phyloP scores from a whole-genome alignment of 129 eudicot genomes.

The Lactuca saligna region DNA sequence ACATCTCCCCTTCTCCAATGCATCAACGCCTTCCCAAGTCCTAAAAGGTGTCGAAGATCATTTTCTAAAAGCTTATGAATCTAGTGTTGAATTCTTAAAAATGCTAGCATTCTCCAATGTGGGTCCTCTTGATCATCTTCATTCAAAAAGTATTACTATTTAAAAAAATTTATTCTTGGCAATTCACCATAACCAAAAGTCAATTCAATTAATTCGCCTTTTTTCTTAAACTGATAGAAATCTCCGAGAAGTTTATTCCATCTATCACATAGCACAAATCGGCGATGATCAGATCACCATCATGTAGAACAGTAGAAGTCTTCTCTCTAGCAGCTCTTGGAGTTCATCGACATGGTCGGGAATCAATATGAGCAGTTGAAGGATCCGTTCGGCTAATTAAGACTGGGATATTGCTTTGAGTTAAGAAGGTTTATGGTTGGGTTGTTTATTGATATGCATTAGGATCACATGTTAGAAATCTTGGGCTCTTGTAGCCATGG shows the following conservation, averaged over 20 bases:
- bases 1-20: no score
- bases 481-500: no score
- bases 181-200: not conserved
- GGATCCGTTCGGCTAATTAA: no score
- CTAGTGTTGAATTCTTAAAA: slow-evolving; percentile 43
- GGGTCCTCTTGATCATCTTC: slow-evolving; percentile 36
- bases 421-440: no score
- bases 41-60: slow-evolving; percentile 50
- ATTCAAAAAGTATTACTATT: not conserved
- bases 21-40: no score
- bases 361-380: slow-evolving; percentile 12
- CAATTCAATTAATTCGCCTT: not conserved
- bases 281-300: slow-evolving; percentile 31
- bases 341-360: slow-evolving; percentile 43
- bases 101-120: slow-evolving; percentile 41
- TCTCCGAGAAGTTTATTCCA: no score
- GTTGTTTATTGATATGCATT: no score
- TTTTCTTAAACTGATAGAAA: slow-evolving; percentile 7
- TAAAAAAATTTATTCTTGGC: slow-evolving; percentile 22
- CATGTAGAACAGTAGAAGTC: slow-evolving; percentile 32
- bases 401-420: no score
- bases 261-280: no score
- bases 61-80: slow-evolving; percentile 45
- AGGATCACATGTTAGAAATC: no score
- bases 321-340: slow-evolving; percentile 40